Conservation (phyloP, 805 yeast species). For the Tetrapisispora arboricola region DNA sequence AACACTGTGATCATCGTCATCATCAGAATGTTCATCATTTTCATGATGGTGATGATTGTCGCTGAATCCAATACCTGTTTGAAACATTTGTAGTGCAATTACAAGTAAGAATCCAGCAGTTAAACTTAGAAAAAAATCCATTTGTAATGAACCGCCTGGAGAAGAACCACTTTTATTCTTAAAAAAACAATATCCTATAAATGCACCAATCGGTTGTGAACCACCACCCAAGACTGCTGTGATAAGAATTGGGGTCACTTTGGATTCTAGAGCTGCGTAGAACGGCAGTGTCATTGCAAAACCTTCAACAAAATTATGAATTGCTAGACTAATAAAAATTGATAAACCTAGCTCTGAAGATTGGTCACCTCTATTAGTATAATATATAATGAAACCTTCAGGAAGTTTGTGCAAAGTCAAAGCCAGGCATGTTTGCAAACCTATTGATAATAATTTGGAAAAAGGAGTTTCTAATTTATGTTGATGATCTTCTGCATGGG, state of each 20-base stretch:
- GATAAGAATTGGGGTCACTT: constrained; percentile 51
- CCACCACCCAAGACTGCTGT: constrained; percentile 68
- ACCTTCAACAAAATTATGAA: constrained; percentile 91
- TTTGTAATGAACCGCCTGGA: constrained; percentile 24
- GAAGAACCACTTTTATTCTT: constrained; percentile 30
- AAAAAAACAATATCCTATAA: constrained; percentile 49
- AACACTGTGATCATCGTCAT: constrained; percentile 22
- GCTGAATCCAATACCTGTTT: constrained; percentile 71
- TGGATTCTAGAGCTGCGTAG: constrained; percentile 59
- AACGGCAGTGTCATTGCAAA: constrained; percentile 88
- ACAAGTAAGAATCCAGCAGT: constrained; percentile 79
- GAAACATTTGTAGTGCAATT: constrained; percentile 80
- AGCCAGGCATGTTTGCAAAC: constrained; percentile 82
- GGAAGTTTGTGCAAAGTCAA: constrained; percentile 86
- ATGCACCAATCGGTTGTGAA: constrained; percentile 86
- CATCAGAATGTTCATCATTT: constrained; percentile 17
- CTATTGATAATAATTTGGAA: constrained; percentile 73
- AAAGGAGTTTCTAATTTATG: constrained; percentile 72
- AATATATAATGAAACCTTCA: constrained; percentile 82
- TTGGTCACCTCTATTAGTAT: constrained; percentile 38
- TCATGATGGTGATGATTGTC: constrained; percentile 44
- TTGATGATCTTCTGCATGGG: constrained; percentile 43
- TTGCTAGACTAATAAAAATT: constrained; percentile 72
- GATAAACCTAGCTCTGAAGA: constrained; percentile 52
- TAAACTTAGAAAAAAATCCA: constrained; percentile 44